Evolutionary conservation across 164 flowering plant genomes (phyloP), one percentile per base, ranked within the genome.

Genomic region (Magnolia officinalis): DNA sequence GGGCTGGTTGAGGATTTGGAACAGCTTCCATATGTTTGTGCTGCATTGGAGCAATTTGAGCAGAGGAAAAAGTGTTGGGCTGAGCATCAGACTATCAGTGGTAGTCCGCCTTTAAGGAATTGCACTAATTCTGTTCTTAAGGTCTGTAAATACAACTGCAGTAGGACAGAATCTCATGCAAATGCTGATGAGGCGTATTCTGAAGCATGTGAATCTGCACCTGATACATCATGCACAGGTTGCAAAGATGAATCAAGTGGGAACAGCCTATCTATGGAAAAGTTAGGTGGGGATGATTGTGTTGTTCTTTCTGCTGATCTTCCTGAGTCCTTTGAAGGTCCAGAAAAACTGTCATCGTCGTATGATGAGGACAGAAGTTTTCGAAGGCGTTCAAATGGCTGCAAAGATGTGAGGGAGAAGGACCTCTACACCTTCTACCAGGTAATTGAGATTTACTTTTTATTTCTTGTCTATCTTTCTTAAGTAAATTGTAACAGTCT

Each of bases 1-100:
- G 97, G 98, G n/a, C 90, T 89, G 70, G 97, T 92, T 75, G 97
- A 96, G 77, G 97, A 94, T 78, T 26, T 92, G 63, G 95, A 90
- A 84, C 90, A 86, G 83, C 94, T 94, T 82, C 98, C 98, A 37
- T 96, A 90, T 87, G 97, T 96, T 73, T 88, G 91, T 89, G 97
- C 95, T 61, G 94, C 99, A 76, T 76, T 90, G 82, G 92, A 91
- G 65, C 95, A 89, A 63, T 80, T 96, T 71, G 90, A 90, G 61
- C 85, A 87, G 75, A 87, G 99, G 80, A 90, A 90, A 81, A 90
- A 87, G 71, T 82, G 85, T 80, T 96, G 97, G 98, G 83, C 82
- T 78, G 90, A 84, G 67, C 88, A 81, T 19, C 77, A 74, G 73
- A 75, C 72, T 77, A 68, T 73, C 55, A 77, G 82, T 45, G 67